Base-by-base conservation (phyloP, 768 basidiomycete species). In the Hygrocybe coccinea region DNA sequence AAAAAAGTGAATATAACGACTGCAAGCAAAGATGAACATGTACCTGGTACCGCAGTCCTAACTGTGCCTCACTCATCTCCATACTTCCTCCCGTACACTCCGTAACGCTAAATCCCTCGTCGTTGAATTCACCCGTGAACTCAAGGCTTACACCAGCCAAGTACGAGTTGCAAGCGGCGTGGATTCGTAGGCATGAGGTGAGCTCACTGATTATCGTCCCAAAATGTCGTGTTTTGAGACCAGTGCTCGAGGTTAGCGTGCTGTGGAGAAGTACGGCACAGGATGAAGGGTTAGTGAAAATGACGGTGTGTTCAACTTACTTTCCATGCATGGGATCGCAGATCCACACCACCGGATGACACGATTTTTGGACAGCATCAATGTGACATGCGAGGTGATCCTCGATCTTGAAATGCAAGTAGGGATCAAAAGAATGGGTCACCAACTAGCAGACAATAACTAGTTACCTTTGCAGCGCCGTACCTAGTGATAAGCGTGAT, bases 311-410 rank as follows among this genome's bases (percentile, higher is more conserved):
- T 43, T n/a, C n/a, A 3, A 79, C 89, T 62, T 65, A 93, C 92
- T 97, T 97, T 74, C 95, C 95, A 63, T 98, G 95, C 95, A 98
- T 98, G 2, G 95, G 94, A 71, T 98, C 97, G 65, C 91, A 95
- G 49, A 95, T 81, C 93, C 95, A 98, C 8, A 86, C 82, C 2
- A 97, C 94, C 1, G 89, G 89, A 66, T 98, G 94, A 0, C 81
- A 82, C 2, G 91, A 86, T 49, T 71, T 59, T 65, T 89, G 85
- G 14, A 99, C 95, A 7, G 84, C 86, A 11, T 69, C 67, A 67
- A 99, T 95, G 67, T 98, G 95, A 0, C 70, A 77, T 0, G 92
- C 78, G 7, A 98, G 84, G 63, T 84, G 78, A 25, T 78, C 68
- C 52, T 84, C 85, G 59, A 97, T 83, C 91, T 93, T 10, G 50